Evolutionary conservation across 192 early-diverging fungal genomes (phyloP), one percentile per base, ranked within the genome.

Genomic region (Lunasporangiospora selenospora): DNA sequence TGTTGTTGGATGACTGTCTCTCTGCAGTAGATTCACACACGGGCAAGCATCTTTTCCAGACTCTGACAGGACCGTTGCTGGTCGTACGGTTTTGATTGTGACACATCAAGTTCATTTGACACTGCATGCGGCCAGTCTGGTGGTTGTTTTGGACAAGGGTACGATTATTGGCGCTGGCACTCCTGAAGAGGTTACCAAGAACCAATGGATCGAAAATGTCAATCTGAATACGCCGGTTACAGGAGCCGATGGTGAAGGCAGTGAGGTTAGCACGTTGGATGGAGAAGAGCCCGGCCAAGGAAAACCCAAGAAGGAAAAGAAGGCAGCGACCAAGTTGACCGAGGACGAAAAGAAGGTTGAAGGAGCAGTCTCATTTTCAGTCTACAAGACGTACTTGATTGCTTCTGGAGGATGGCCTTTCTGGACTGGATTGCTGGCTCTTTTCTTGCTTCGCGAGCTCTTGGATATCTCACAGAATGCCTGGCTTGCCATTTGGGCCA

Each of bases 11-110:
- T 75, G 95, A 95, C 70, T 89, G 86, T 46, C 82, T 97, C 34
- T 91, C 89, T 12, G 95, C 95, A 12, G 94, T 98, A 0, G 98
- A 99, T 64, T 85, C 80, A n/a, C 70, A 84, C 13, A 89, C 80
- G 4, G 94, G 89, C 23, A 86, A 88, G 39, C 90, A 94, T 53
- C 75, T 99, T n/a, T 88, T 92, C 40, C 81, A 89, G 32, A 93
- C 90, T 43, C 59, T 97, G 47, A 79, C 88, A 15, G 82, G 84
- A 16, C 87, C 87, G 13, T 67, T 94, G 16, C 67, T 99, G 84
- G 85, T 23, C 83, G 93, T 9, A 99, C 97, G 6, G 55, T 89
- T 1, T 75, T 99, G 23, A 81, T 98, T 31, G 93, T 93, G n/a
- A 93, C 95, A 0, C 93, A 98, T 62, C 85, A 93, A 41, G 82